These are phyloP conservation scores for Linnemannia hyalina DNA, from an alignment of 192 early-diverging fungal genomes.

Conservation along the genomic window DNA sequence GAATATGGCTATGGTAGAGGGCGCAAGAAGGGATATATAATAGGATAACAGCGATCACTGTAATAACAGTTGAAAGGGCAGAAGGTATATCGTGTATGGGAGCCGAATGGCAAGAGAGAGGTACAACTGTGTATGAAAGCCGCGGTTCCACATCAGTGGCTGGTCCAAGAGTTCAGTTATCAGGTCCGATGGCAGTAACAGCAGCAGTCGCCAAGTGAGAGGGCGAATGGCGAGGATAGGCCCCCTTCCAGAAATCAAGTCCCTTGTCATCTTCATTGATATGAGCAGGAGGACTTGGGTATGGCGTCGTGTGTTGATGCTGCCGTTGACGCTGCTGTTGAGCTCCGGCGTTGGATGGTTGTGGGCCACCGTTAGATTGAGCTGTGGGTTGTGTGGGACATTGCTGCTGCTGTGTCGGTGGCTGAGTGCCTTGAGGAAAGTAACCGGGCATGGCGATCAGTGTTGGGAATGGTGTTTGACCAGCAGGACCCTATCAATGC, in stretches of 20 bases:
- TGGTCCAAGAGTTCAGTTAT: background rate
- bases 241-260: background rate
- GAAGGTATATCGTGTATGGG: background rate
- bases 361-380: background rate
- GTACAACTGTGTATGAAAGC: background rate
- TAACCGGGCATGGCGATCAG: constrained; percentile 40
- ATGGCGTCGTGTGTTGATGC: background rate
- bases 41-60: background rate
- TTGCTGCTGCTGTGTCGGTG: background rate
- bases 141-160: no score
- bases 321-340: background rate
- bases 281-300: background rate
- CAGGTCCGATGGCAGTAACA: background rate
- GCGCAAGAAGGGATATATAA: background rate
- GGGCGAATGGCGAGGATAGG: background rate
- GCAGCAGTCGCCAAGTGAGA: background rate
- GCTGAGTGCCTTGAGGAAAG: constrained; percentile 21
- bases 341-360: background rate
- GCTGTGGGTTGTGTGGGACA: background rate
- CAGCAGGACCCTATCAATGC: constrained; percentile 35
- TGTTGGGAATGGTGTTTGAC: constrained; percentile 49
- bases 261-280: background rate
- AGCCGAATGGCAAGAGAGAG: background rate
- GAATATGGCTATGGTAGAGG: background rate
- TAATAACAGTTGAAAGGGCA: no score